Base-by-base conservation (phyloP, 2,329 filamentous ascomycete genomes). In the Aspergillus sp. region DNA sequence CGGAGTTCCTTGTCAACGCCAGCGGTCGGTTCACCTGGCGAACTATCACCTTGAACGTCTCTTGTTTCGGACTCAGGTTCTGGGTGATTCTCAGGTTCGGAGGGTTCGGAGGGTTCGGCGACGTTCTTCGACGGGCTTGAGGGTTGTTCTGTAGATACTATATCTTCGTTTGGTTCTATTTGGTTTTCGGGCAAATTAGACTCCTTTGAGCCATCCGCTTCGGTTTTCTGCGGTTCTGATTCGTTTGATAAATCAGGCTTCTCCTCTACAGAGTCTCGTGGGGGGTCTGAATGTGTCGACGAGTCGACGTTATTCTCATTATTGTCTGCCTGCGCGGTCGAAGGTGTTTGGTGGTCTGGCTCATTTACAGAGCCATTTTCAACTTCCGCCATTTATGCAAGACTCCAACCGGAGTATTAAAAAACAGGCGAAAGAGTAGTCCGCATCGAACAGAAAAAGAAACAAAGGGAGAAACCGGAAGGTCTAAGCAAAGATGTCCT, bases 341-440 rank as follows among this genome's bases (percentile, higher is more conserved):
- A 40, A 40, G 54, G 49, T 50, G 54, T 50, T 50, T 53, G 48
- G 34, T 58, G 56, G 51, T 50, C 48, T 44, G 58, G 61, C 59
- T 62, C 61, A 47, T 56, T 53, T 32, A 48, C 43, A 47, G 60
- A 56, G 60, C 57, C 60, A 51, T 64, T 55, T 49, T 67, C 64
- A 42, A 63, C 62, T 53, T 69, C 66, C 57, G 64, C 66, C 66
- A 69, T 69, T 55, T 66, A 64, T 65, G 54, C 50, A 51, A 60
- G 56, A 64, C 63, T 65, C 62, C 61, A 56, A 52, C 44, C 56
- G 62, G 57, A 58, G 56, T 50, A 50, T 51, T 51, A 48, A 45
- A 53, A 43, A 52, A 52, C 43, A 56, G 49, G 44, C 48, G 55
- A 48, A 46, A 42, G 40, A 49, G 44, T 46, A 47, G 56, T 56